Evolutionary conservation across 306 rosid genomes (phyloP).

Genomic region (Senna tora): DNA sequence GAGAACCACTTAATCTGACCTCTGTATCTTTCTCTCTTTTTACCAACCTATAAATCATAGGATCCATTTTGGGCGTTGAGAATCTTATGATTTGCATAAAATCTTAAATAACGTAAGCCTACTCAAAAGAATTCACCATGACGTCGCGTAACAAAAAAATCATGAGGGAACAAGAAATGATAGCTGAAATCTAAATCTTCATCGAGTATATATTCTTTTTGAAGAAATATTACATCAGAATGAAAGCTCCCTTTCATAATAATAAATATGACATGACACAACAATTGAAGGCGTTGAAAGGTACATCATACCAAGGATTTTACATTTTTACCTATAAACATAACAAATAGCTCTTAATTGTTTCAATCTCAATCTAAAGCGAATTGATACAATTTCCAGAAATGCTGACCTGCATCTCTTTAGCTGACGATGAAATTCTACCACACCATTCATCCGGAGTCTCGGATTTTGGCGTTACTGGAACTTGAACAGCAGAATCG

Average conservation of each 20-base stretch:
- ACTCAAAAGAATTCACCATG: no score
- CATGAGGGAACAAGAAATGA: no score
- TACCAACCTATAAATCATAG: no score
- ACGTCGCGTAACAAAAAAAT: no score
- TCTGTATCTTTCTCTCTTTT: no score
- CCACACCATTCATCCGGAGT: slow-evolving; percentile 33
- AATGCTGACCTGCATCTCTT: not conserved
- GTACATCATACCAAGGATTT: not conserved
- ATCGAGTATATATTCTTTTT: not conserved
- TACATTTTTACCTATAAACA: not conserved
- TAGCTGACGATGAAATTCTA: slow-evolving; percentile 21
- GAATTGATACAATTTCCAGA: slow-evolving; percentile 17
- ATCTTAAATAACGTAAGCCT: no score
- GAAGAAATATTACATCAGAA: no score
- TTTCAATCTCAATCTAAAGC: not conserved
- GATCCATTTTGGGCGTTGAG: no score
- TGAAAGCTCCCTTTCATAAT: not conserved
- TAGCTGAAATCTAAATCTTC: not conserved
- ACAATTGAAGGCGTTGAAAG: no score
- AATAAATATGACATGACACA: not conserved
- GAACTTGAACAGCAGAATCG: not conserved
- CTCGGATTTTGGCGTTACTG: not conserved
- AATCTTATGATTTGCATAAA: no score
- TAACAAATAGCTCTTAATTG: slow-evolving; percentile 20
- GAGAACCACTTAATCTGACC: no score